Base-by-base conservation (phyloP, 495 filamentous ascomycete species). In the Letharia lupina region DNA sequence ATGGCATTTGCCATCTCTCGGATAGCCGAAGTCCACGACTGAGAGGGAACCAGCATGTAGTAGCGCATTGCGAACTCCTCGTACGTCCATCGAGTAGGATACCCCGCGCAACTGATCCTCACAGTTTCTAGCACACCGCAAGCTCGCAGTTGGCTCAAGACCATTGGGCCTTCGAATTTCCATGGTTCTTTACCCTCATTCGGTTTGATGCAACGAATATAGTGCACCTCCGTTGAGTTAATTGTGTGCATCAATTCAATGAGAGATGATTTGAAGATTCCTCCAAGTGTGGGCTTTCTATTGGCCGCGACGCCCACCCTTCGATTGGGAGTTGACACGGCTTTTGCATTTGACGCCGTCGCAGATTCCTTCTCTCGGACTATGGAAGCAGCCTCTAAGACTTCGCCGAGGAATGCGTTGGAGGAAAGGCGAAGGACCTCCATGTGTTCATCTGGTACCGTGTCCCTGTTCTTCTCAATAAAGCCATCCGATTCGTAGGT, bases 401-500 rank as follows among this genome's bases (percentile, higher is more conserved):
- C 92, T 63, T 91, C 86, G 48, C 81, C 84, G 42, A 99, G 82
- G 80, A 99, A 99, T 52, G 77, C 77, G 73, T 96, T 98, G 13
- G 87, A 88, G 1, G 94, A 93, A 40, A 86, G 84, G 70, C 83
- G 88, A 65, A 99, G 82, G 47, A 98, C 86, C 48, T 93, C 91
- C 87, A 98, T 87, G 75, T 98, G 94, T 78, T 99, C 94, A 75
- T 99, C 94, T 9, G 94, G 94, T 56, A 99, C 94, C 37, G 94
- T 99, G 75, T 99, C 94, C 71, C 94, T 85, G 74, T 99, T 99
- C 83, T 99, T 99, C 76, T 99, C 95, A 72, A 99, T 97, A 76
- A 99, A 99, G 18, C 95, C 94, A 73, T 99, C 94, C n/a, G 93
- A 97, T 74, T 99, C 94, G 72, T 99, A 99, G 23, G 94, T 99